A percentile compares a stretch with the other conserved stretches of the same genome.
Conservation (phyloP, 176 grass and related monocot species). For the Lolium multiflorum region DNA sequence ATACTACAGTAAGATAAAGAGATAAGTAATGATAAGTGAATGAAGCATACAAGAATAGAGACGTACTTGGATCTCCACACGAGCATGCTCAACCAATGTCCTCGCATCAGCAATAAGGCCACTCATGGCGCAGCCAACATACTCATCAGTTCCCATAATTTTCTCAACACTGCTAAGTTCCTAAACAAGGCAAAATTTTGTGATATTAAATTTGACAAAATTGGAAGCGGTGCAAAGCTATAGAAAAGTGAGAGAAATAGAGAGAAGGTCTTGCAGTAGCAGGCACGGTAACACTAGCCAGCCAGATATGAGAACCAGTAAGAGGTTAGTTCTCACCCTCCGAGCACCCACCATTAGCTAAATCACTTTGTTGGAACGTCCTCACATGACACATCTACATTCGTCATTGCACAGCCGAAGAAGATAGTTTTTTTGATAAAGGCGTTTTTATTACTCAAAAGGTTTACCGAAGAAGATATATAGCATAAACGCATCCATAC, state of each 20-base stretch:
- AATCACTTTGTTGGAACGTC: too few species aligned
- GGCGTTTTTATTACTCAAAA: too few species aligned
- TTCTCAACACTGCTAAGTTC: conserved; percentile 99
- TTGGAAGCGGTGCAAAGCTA: background rate
- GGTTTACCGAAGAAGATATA: too few species aligned
- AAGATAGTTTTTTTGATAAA: too few species aligned
- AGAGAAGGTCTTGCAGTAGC: background rate
- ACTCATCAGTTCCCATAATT: conserved; percentile 96
- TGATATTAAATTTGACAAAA: conserved; percentile 1
- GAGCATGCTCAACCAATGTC: conserved; percentile 95
- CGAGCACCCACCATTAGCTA: too few species aligned
- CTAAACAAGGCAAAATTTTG: conserved; percentile 35
- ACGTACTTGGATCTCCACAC: conserved; percentile 86
- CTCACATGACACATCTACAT: too few species aligned
- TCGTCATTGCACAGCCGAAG: too few species aligned
- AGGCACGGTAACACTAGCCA: too few species aligned
- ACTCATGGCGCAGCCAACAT: conserved; percentile 93
- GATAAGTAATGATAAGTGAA: background rate
- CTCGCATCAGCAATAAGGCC: conserved; percentile 94
- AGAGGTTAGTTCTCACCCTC: too few species aligned
- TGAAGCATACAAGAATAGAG: too few species aligned
- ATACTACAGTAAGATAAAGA: conserved; percentile 17
- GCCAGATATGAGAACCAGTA: too few species aligned
- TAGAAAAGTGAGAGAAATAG: background rate
- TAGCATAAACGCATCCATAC: background rate